These are phyloP conservation scores for Microsporum audouinii DNA, from an alignment of 2,329 filamentous ascomycete genomes.

Conservation along the genomic window DNA sequence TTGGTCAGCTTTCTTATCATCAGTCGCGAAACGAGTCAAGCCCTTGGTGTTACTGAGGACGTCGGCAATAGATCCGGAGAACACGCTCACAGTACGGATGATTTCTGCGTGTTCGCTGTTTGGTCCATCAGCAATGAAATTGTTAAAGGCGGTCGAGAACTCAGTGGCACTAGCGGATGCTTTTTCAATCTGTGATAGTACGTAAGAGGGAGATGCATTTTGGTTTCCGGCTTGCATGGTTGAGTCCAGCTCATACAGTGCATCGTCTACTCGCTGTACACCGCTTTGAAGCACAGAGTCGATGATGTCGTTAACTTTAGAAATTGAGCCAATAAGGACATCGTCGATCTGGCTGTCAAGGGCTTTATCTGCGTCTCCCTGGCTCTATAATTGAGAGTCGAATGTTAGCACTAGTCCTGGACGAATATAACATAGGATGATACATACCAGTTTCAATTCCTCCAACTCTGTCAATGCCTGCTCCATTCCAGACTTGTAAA, in stretches of 20 bases:
- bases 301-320: slow-evolving; percentile 94
- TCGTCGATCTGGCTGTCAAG: slow-evolving; percentile 86
- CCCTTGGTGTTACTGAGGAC: slow-evolving; percentile 96
- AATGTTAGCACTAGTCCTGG: background rate
- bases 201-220: slow-evolving; percentile 87
- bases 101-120: slow-evolving; percentile 82
- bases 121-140: slow-evolving; percentile 92
- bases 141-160: slow-evolving; percentile 96
- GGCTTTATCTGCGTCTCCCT: slow-evolving; percentile 64
- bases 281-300: slow-evolving; percentile 91
- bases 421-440: background rate
- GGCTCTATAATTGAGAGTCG: slow-evolving; percentile 39
- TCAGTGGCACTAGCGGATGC: slow-evolving; percentile 89
- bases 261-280: slow-evolving; percentile 88
- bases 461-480: slow-evolving; percentile 87
- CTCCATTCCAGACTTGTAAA: slow-evolving; percentile 97
- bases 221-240: slow-evolving; percentile 98
- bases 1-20: slow-evolving; percentile 87
- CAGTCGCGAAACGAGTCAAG: slow-evolving; percentile 78
- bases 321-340: slow-evolving; percentile 71
- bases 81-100: slow-evolving; percentile 83
- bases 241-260: slow-evolving; percentile 92
- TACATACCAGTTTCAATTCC: slow-evolving; percentile 55
- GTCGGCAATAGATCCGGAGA: slow-evolving; percentile 81
- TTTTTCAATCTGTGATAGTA: slow-evolving; percentile 94